Evolutionary conservation across 192 early-diverging fungal species (phyloP), one percentile per base, ranked within the genome.

Genomic region (Gaertneriomyces semiglobifer): DNA sequence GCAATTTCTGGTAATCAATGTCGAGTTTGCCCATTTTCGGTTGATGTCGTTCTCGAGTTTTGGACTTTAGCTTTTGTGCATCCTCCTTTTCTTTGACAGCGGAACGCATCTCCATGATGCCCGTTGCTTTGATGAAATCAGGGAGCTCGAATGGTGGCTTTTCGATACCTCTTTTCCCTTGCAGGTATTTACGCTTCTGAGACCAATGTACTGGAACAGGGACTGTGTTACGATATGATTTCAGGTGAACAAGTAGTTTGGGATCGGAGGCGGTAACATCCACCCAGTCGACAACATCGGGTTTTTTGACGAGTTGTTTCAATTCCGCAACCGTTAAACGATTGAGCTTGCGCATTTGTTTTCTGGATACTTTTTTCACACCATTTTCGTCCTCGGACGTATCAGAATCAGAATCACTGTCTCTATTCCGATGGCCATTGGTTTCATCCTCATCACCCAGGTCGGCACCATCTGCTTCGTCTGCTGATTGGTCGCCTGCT

Each of bases 1-100:
- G 93, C 44, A 99, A 78, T 60, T 95, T 95, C 68, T 96, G 93
- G 69, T 99, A 99, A 71, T 99, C 96, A 70, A 99, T 88, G 51
- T 93, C 93, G 39, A 98, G 76, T 73, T 92, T 93, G 62, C 94
- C 93, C 92, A 98, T 95, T 74, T 95, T 97, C 16, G 96, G 94
- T 59, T 91, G 90, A 9, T 89, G 80, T 16, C 91, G 75, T 65
- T 96, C 94, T 40, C 93, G 83, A 8, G 88, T 92, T 71, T 91
- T 94, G 12, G 84, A 77, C 74, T 95, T 95, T 8, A 92, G 76
- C 44, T 83, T 87, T 44, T 81, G 73, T 0, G 85, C 88, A 44
- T 93, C 94, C 62, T 92, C 91, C 69, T 93, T 95, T 52, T 93
- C 93, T 68, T 87, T 88, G 41, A 89, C 89, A 0, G 92, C 85